phyloP scores from a whole-genome alignment of 768 basidiomycete genomes.

The Pholiota microspora region DNA sequence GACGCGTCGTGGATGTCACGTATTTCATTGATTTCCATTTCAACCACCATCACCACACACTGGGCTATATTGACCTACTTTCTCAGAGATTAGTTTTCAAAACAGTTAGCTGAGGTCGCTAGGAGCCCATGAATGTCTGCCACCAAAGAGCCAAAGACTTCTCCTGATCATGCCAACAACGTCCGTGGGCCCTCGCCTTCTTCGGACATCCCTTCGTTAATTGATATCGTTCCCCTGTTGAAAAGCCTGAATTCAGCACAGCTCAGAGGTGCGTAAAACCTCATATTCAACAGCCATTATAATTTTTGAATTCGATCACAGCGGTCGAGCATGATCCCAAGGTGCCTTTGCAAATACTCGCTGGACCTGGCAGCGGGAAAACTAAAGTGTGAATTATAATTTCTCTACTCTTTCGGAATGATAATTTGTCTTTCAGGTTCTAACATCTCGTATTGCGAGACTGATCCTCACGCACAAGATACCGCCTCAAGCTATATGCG shows the following conservation, averaged over 20 bases:
- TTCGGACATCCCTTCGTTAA: neutral
- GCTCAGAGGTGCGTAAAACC: slow-evolving; percentile 8
- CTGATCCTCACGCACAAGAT: slow-evolving; percentile 54
- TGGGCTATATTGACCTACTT: no score
- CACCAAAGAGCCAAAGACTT: neutral
- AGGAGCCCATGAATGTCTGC: neutral
- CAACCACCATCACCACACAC: no score
- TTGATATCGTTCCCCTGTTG: neutral
- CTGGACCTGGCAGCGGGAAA: slow-evolving; percentile 77
- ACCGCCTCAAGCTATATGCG: slow-evolving; percentile 60
- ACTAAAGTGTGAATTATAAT: slow-evolving; percentile 58
- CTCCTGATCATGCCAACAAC: neutral
- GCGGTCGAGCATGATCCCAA: slow-evolving; percentile 66
- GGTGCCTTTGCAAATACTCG: slow-evolving; percentile 74
- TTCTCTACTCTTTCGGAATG: neutral
- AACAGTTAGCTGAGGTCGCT: no score
- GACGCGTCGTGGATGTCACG: neutral
- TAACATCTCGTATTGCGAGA: slow-evolving; percentile 68
- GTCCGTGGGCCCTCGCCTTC: neutral
- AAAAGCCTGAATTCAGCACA: slow-evolving; percentile 14
- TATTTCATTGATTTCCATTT: neutral
- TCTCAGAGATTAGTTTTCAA: no score
- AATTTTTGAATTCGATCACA: slow-evolving; percentile 21
- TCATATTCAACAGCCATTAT: neutral
- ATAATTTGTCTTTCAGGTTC: slow-evolving; percentile 35